Conservation (phyloP, 345 rosid genomes). For the Crucihimalaya himalaica region DNA sequence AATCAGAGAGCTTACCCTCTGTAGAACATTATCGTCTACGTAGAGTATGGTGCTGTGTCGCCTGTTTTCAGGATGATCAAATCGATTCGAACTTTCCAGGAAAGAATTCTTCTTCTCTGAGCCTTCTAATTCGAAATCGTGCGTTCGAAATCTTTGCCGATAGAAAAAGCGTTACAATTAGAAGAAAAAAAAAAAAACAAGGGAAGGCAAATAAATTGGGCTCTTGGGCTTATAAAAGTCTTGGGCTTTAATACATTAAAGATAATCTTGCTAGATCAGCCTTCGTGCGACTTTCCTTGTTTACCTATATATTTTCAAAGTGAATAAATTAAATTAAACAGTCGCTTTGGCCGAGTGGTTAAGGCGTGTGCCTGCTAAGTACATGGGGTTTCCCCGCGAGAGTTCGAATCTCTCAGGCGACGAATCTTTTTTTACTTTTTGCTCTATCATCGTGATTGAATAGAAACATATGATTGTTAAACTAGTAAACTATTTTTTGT, state of each 20-base stretch:
- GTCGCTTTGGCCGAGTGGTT: conserved; percentile 62
- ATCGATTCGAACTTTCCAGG: conserved; percentile 14
- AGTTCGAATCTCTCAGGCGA: conserved; percentile 78
- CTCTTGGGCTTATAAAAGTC: background rate
- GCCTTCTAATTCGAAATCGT: conserved; percentile 24
- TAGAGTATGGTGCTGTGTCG: background rate
- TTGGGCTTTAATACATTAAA: conserved; percentile 18
- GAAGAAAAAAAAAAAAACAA: background rate
- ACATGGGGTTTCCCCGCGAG: conserved; percentile 75
- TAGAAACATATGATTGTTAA: too few species aligned
- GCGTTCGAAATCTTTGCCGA: conserved; percentile 13
- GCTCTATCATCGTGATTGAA: too few species aligned
- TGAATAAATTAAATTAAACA: fast-evolving
- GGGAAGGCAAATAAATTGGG: conserved; percentile 3
- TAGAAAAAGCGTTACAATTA: conserved; percentile 21
- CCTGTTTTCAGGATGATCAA: conserved; percentile 13
- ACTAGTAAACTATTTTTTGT: too few species aligned
- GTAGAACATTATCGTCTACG: conserved; percentile 33
- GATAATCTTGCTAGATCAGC: background rate
- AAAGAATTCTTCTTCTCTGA: conserved; percentile 20
- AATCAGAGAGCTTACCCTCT: conserved; percentile 38
- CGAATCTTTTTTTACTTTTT: background rate
- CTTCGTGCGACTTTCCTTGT: background rate
- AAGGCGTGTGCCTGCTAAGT: conserved; percentile 70
- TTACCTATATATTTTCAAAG: fast-evolving